phyloP scores from a whole-genome alignment of 1,284 basidiomycete genomes.

The Macrocystidia cucumis region DNA sequence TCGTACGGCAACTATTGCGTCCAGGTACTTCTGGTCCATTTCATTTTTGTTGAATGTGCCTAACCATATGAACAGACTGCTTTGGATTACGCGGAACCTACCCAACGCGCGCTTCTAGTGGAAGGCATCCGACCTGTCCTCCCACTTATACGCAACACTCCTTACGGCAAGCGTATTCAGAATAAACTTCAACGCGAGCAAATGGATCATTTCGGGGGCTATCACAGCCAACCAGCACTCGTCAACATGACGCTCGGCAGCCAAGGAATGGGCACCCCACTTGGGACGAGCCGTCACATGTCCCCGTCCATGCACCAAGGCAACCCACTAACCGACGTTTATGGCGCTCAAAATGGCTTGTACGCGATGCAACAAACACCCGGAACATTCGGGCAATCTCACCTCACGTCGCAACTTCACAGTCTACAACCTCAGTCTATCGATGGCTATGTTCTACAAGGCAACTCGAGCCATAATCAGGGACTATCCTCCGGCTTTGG shows the following conservation, averaged over 20 bases:
- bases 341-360: constrained; percentile 52
- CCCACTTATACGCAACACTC: constrained; percentile 93
- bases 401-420: constrained; percentile 48
- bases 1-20: constrained; percentile 96
- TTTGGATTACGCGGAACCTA: constrained; percentile 89
- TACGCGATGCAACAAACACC: constrained; percentile 44
- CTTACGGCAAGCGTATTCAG: constrained; percentile 96
- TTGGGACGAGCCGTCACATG: constrained; percentile 45
- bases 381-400: constrained; percentile 41
- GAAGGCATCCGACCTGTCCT: constrained; percentile 96
- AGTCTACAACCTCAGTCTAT: constrained; percentile 60
- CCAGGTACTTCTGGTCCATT: constrained; percentile 45
- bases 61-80: constrained; percentile 61
- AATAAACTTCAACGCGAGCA: constrained; percentile 94
- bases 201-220: constrained; percentile 59
- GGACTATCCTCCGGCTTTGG: constrained; percentile 53
- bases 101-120: constrained; percentile 79
- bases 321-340: constrained; percentile 60
- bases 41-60: constrained; percentile 2
- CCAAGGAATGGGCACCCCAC: constrained; percentile 42
- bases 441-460: constrained; percentile 73
- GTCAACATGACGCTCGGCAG: constrained; percentile 49
- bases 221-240: constrained; percentile 54
- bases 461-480: constrained; percentile 54
- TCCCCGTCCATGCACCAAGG: constrained; percentile 43